Percentiles rank a stretch among this genome's conserved stretches.
Evolutionary conservation across 192 early-diverging fungal species (phyloP).

Genomic region (Rhizoclosmatium sp.): DNA sequence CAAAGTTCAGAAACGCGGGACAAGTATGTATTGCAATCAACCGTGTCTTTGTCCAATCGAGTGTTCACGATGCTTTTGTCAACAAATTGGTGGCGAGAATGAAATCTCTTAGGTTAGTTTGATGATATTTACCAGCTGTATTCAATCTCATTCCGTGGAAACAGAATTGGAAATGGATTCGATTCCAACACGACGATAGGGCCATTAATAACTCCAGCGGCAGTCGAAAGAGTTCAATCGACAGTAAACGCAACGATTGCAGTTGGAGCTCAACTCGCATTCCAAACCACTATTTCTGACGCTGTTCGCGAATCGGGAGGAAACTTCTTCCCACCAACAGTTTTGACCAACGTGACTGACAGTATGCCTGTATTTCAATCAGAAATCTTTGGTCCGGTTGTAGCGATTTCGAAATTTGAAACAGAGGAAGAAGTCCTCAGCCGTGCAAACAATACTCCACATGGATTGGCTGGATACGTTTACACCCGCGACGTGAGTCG

Average conservation of each 20-base stretch:
- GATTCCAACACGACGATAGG: constrained; percentile 72
- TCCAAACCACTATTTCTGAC: background rate
- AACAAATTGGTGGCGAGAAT: constrained; percentile 63
- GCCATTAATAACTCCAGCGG: constrained; percentile 78
- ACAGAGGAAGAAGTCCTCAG: constrained; percentile 77
- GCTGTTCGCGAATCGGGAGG: constrained; percentile 46
- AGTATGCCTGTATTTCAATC: constrained; percentile 75
- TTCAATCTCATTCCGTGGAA: background rate
- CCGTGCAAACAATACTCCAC: constrained; percentile 74
- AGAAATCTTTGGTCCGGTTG: constrained; percentile 94
- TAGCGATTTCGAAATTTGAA: constrained; percentile 76
- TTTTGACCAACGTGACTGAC: constrained; percentile 73
- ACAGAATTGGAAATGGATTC: constrained; percentile 76
- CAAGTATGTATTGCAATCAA: constrained; percentile 57
- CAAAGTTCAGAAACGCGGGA: constrained; percentile 56
- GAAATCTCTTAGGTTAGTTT: constrained; percentile 49
- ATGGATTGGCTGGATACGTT: constrained; percentile 88
- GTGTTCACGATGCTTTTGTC: constrained; percentile 50
- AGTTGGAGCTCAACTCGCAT: constrained; percentile 65
- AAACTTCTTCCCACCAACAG: constrained; percentile 85
- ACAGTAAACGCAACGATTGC: constrained; percentile 76
- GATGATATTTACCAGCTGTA: background rate
- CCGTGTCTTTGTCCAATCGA: constrained; percentile 53
- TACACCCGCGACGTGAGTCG: constrained; percentile 79
- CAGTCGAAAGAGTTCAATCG: constrained; percentile 70